Evolutionary conservation across 129 eudicot species (phyloP).

Genomic region (Artemisia argyi): DNA sequence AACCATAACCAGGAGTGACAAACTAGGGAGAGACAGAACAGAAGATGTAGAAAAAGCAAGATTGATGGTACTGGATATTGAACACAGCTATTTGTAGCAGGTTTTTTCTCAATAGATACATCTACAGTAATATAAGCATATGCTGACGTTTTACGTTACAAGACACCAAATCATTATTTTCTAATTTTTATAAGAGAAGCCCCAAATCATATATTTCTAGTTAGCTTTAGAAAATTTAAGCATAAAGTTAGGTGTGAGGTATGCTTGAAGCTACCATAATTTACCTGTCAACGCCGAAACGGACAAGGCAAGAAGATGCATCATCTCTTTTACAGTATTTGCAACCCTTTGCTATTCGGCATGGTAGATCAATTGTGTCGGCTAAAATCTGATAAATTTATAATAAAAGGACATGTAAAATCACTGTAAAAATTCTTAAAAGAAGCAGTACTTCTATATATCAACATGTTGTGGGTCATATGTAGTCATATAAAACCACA

Average conservation of each 20-base stretch:
- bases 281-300: constrained; percentile 68
- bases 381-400: constrained; percentile 61
- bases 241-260: background rate
- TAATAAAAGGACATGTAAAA: constrained; percentile 4
- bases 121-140: background rate
- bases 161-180: background rate
- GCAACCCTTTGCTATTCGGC: constrained; percentile 92
- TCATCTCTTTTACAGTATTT: constrained; percentile 64
- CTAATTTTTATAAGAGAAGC: background rate
- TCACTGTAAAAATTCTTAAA: background rate
- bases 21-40: too few relatives aligned
- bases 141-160: background rate
- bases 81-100: too few relatives aligned
- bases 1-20: too few relatives aligned
- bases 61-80: too few relatives aligned
- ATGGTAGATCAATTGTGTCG: constrained; percentile 74
- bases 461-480: constrained; percentile 16
- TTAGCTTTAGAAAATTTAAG: background rate
- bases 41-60: too few relatives aligned
- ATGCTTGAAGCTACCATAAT: constrained; percentile 13
- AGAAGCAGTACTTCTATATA: background rate
- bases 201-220: background rate
- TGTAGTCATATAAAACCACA: constrained; percentile 3
- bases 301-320: constrained; percentile 86
- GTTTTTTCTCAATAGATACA: background rate